These are phyloP conservation scores for Antarctomyces pellizariae DNA, from an alignment of 495 filamentous ascomycete genomes.

Conservation along the genomic window DNA sequence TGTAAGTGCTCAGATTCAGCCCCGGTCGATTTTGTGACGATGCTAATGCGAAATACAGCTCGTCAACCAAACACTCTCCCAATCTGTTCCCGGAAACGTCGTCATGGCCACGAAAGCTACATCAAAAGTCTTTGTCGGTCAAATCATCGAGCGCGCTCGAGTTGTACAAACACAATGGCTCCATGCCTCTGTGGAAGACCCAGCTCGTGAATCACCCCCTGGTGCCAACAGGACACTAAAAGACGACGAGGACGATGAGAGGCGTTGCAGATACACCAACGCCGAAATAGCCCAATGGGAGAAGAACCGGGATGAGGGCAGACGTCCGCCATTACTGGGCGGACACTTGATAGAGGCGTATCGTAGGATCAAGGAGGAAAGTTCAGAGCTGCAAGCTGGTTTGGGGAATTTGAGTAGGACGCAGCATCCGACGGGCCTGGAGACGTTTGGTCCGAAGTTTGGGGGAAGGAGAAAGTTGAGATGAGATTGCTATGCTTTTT, in stretches of 20 bases:
- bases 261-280: constrained; percentile 1
- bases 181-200: too few species aligned
- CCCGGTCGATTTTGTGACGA: not conserved
- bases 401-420: constrained; percentile 46
- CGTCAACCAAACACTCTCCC: constrained; percentile 70
- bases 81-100: constrained; percentile 59
- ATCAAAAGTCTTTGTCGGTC: constrained; percentile 64
- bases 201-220: constrained; percentile 24
- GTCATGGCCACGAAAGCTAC: constrained; percentile 60
- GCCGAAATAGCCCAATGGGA: constrained; percentile 3
- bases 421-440: constrained; percentile 33
- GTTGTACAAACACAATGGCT: constrained; percentile 63
- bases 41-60: constrained; percentile 25
- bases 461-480: constrained; percentile 42
- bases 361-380: constrained; percentile 42
- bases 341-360: constrained; percentile 65
- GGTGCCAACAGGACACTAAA: constrained; percentile 10
- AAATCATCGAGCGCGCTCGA: constrained; percentile 59
- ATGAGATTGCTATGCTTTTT: too few species aligned
- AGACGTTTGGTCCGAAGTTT: constrained; percentile 33
- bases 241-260: constrained; percentile 7
- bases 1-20: constrained; percentile 14
- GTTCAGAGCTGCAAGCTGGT: constrained; percentile 39
- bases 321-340: constrained; percentile 49
- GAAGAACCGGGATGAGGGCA: constrained; percentile 10